Conservation (phyloP, 768 basidiomycete species). For the Boletus subcaerulescens region DNA sequence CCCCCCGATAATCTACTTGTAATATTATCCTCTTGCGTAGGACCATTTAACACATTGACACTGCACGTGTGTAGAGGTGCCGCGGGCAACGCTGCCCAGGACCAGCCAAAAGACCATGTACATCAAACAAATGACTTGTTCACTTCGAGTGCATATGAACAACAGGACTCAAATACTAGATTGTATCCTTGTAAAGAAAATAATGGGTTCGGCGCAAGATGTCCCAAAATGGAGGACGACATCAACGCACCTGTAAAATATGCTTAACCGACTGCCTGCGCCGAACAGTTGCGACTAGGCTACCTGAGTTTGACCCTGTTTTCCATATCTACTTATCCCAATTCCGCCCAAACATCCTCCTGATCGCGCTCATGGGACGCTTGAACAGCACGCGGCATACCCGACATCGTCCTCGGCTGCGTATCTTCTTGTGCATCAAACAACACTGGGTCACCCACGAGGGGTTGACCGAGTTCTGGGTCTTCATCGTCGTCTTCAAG, state of each 20-base stretch:
- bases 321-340: constrained; percentile 37
- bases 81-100: too few species aligned
- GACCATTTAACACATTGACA: not conserved
- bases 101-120: too few species aligned
- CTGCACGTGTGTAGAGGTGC: too few species aligned
- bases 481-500: constrained; percentile 61
- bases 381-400: constrained; percentile 61
- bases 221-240: not conserved
- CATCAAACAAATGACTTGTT: not conserved
- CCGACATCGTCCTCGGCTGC: constrained; percentile 35
- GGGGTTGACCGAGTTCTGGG: constrained; percentile 51
- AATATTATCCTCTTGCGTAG: constrained; percentile 16
- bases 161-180: too few species aligned
- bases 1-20: constrained; percentile 25
- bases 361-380: constrained; percentile 55
- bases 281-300: not conserved
- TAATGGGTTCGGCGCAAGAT: too few species aligned
- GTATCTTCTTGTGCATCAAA: constrained; percentile 55
- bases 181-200: too few species aligned
- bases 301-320: not conserved
- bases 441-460: constrained; percentile 57
- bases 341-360: constrained; percentile 71
- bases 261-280: not conserved
- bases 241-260: not conserved
- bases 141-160: not conserved